A percentile compares a stretch with the other conserved stretches of the same genome.
phyloP scores from a whole-genome alignment of 768 basidiomycete genomes.

The Stropharia rugosoannulata region DNA sequence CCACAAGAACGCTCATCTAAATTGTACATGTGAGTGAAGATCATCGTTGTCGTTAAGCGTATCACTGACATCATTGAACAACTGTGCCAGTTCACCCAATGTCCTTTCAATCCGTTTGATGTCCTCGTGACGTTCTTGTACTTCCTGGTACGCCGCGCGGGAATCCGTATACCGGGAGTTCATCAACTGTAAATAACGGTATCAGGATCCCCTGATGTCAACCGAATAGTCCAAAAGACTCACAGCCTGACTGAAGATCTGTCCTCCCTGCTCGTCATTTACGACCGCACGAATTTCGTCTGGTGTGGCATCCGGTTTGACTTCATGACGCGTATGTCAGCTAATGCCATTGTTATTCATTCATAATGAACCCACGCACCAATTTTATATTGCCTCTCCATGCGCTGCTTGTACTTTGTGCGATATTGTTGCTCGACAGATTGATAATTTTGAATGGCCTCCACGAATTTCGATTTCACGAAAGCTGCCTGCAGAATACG shows the following conservation, averaged over 20 bases:
- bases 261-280: constrained; percentile 76
- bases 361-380: constrained; percentile 39
- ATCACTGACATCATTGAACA: constrained; percentile 88
- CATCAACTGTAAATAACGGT: constrained; percentile 55
- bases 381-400: constrained; percentile 87
- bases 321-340: constrained; percentile 32
- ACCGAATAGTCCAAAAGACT: constrained; percentile 12
- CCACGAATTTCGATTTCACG: constrained; percentile 77
- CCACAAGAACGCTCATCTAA: constrained; percentile 93
- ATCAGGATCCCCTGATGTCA: constrained; percentile 6
- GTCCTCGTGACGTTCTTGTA: constrained; percentile 96
- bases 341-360: not conserved
- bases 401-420: constrained; percentile 73
- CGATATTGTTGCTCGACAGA: constrained; percentile 80
- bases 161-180: constrained; percentile 91
- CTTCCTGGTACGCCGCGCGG: constrained; percentile 88
- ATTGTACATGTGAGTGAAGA: constrained; percentile 21
- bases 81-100: constrained; percentile 86
- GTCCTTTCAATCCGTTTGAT: constrained; percentile 95
- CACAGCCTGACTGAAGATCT: constrained; percentile 91
- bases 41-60: not conserved
- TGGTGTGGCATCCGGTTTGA: constrained; percentile 90
- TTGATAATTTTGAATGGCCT: constrained; percentile 84
- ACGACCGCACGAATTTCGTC: constrained; percentile 89
- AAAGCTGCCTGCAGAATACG: constrained; percentile 45